Evolutionary conservation across 2,329 filamentous ascomycete species (phyloP), one percentile per base, ranked within the genome.

Genomic region (Penicillium sp.): DNA sequence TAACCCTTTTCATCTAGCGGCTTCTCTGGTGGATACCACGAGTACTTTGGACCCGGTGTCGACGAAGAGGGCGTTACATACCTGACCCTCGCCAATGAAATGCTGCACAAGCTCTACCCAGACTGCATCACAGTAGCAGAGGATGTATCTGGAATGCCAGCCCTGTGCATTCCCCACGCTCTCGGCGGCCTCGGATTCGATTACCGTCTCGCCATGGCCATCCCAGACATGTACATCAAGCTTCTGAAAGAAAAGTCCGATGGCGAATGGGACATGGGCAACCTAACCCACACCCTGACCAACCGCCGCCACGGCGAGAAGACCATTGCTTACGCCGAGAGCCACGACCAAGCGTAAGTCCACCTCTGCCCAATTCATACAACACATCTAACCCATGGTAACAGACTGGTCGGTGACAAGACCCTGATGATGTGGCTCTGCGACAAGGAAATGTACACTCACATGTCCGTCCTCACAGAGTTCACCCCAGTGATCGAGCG

Each of bases 171-270:
- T 34, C 85, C 89, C 6, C 78, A 96, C 36, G 86, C 88, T 1
- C 79, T 96, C 2, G 94, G 94, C 16, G 94, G 94, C 57, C 85
- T 97, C 62, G 94, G 94, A 24, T 99, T 99, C 70, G 94, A 99
- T 75, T 99, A 99, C 74, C 85, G 94, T 61, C 84, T 99, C 29
- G 92, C 92, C 50, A 99, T 99, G 94, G 94, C 94, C 4, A 86
- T 99, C 57, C 94, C 94, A 4, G 94, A 99, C 72, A 89, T 99
- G 85, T 99, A 95, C 85, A 99, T 99, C 81, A 99, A 99, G 77
- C 90, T 95, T 69, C 74, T 97, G 56, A 99, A 99, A 74, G 94
- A 99, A 75, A 85, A 90, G 71, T 82, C 88, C 67, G 94, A 99
- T 65, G 80, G 90, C 57, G 83, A 95, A 9, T 99, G 94, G 94